phyloP scores from a whole-genome alignment of 148 eudicot species.

The Pharnaceum exiguum region DNA sequence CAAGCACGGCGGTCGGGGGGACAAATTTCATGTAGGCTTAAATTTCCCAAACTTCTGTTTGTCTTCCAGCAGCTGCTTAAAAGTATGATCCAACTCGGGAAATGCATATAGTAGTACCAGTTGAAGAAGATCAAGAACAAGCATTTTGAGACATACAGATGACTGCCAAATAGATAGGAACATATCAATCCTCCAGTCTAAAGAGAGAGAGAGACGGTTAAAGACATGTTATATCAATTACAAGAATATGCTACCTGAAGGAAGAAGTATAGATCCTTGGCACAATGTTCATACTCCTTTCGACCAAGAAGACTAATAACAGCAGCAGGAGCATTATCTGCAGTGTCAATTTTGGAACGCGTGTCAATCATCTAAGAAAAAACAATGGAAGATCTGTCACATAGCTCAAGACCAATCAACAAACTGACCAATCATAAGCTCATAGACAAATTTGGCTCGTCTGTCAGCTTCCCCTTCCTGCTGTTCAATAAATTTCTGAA shows the following conservation, averaged over 20 bases:
- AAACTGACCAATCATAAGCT: conserved; percentile 72
- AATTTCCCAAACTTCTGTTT: conserved; percentile 70
- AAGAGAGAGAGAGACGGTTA: neutral
- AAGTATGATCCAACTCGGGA: conserved; percentile 70
- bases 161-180: conserved; percentile 54
- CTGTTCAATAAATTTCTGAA: conserved; percentile 43
- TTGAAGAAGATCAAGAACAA: conserved; percentile 71
- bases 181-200: conserved; percentile 11
- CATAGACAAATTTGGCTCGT: conserved; percentile 85
- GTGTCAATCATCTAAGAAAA: conserved; percentile 1
- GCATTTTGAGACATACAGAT: conserved; percentile 75
- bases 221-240: neutral
- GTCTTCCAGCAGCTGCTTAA: conserved; percentile 64
- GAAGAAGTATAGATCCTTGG: conserved; percentile 87
- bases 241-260: conserved; percentile 59
- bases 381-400: neutral
- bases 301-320: conserved; percentile 84
- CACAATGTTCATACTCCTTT: conserved; percentile 93
- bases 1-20: too few relatives aligned
- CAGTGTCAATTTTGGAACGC: conserved; percentile 12
- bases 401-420: neutral
- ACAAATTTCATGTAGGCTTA: conserved; percentile 19
- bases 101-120: conserved; percentile 71
- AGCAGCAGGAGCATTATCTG: conserved; percentile 95
- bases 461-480: conserved; percentile 64